phyloP scores from a whole-genome alignment of 2,329 filamentous ascomycete species.

The Colletotrichum cordylinicola region DNA sequence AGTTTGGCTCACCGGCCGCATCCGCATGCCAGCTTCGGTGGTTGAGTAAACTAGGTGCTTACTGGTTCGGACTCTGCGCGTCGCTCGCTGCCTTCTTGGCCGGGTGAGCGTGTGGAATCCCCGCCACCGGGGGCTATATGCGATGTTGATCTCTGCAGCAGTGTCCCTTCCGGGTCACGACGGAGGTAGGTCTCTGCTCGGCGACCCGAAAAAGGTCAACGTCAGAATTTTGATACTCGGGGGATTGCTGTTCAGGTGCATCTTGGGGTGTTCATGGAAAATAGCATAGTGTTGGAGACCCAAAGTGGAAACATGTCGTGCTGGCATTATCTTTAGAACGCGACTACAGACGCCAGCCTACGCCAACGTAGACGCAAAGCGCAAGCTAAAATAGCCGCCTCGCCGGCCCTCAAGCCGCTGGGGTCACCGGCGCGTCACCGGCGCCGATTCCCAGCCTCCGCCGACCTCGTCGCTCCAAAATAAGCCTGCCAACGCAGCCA shows the following conservation, averaged over 20 bases:
- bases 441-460: constrained; percentile 3
- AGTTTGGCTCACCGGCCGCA: neutral
- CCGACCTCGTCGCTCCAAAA: neutral
- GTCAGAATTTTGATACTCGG: neutral
- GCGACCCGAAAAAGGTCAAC: neutral
- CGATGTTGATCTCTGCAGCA: constrained; percentile 1
- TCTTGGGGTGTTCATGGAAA: neutral
- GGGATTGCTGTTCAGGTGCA: neutral
- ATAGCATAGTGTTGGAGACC: neutral
- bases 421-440: neutral
- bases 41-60: neutral
- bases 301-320: neutral
- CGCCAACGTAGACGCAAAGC: neutral
- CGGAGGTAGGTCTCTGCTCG: neutral
- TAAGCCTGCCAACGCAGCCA: neutral
- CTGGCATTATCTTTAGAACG: neutral
- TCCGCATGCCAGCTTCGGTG: neutral
- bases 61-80: neutral
- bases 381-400: neutral
- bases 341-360: neutral
- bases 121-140: neutral
- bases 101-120: neutral
- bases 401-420: neutral
- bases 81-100: neutral
- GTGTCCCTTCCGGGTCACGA: neutral